These are phyloP conservation scores for Exserohilum turcica DNA, from an alignment of 2,329 filamentous ascomycete genomes.

Conservation along the genomic window DNA sequence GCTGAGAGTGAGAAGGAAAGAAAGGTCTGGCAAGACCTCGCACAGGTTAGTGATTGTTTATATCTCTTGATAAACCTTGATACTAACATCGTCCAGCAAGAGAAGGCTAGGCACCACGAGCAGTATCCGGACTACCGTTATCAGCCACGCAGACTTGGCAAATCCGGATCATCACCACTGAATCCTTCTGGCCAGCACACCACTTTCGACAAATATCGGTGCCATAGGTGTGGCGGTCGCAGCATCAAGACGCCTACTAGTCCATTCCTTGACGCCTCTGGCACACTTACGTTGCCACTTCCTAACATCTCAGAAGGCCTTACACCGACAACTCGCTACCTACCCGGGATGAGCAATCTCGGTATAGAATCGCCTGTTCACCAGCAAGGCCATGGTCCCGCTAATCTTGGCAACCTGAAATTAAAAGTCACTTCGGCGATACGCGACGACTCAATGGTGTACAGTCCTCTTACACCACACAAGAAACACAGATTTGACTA, in stretches of 20 bases:
- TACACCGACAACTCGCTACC: slow-evolving; percentile 41
- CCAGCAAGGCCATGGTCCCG: slow-evolving; percentile 31
- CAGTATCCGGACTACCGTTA: slow-evolving; percentile 96
- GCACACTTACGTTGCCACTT: slow-evolving; percentile 48
- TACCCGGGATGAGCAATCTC: slow-evolving; percentile 49
- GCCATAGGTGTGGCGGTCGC: slow-evolving; percentile 73
- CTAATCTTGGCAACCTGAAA: slow-evolving; percentile 32
- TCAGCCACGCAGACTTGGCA: slow-evolving; percentile 69
- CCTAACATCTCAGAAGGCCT: slow-evolving; percentile 41
- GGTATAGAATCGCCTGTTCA: slow-evolving; percentile 46
- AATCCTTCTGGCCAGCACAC: slow-evolving; percentile 40
- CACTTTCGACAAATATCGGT: slow-evolving; percentile 57
- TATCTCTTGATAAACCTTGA: neutral
- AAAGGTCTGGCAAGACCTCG: slow-evolving; percentile 83
- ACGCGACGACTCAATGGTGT: slow-evolving; percentile 33
- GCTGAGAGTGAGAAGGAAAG: slow-evolving; percentile 75
- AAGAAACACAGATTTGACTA: slow-evolving; percentile 46
- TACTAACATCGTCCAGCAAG: slow-evolving; percentile 62
- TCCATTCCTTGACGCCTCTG: slow-evolving; percentile 56
- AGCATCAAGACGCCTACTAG: slow-evolving; percentile 67
- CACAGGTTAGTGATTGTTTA: slow-evolving; percentile 64
- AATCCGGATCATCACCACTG: slow-evolving; percentile 47
- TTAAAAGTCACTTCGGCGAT: slow-evolving; percentile 30
- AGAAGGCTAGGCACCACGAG: slow-evolving; percentile 85
- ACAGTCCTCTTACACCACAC: slow-evolving; percentile 41